Percentiles rank a stretch among this genome's conserved stretches.
Conservation (phyloP, 257 asterid genomes). For the Scutellaria barbata region DNA sequence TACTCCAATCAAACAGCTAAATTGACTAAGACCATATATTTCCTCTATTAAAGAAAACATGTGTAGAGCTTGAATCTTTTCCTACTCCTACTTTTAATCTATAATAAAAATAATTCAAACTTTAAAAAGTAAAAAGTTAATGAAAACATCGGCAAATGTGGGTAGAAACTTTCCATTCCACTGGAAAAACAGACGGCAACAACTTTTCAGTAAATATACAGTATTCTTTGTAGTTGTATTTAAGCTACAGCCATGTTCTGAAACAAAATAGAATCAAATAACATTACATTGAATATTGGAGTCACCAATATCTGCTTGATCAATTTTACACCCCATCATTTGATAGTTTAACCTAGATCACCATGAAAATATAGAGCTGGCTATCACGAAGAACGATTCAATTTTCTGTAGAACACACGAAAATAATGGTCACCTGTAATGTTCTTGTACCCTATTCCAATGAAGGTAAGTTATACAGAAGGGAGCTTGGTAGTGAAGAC, state of each 20-base stretch:
- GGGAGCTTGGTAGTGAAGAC: neutral
- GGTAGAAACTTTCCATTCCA: neutral
- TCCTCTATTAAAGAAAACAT: no score
- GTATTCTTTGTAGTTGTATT: neutral
- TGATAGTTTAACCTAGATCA: neutral
- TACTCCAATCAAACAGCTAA: no score
- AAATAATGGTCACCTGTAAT: neutral
- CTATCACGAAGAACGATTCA: no score
- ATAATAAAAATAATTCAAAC: neutral
- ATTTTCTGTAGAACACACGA: neutral
- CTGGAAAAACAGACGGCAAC: neutral
- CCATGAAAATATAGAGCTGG: neutral
- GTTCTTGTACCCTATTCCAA: neutral
- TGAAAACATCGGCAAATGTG: neutral
- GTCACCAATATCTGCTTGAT: neutral
- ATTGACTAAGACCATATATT: no score
- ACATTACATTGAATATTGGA: neutral
- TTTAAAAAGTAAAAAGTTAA: no score
- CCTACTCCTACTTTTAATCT: no score
- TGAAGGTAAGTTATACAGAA: neutral
- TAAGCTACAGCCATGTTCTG: neutral
- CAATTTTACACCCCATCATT: neutral
- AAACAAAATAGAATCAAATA: neutral
- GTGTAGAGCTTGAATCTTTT: no score
- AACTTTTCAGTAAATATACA: no score